These are phyloP conservation scores for Saussurea involucrata DNA, from an alignment of 129 eudicot species.

Conservation along the genomic window DNA sequence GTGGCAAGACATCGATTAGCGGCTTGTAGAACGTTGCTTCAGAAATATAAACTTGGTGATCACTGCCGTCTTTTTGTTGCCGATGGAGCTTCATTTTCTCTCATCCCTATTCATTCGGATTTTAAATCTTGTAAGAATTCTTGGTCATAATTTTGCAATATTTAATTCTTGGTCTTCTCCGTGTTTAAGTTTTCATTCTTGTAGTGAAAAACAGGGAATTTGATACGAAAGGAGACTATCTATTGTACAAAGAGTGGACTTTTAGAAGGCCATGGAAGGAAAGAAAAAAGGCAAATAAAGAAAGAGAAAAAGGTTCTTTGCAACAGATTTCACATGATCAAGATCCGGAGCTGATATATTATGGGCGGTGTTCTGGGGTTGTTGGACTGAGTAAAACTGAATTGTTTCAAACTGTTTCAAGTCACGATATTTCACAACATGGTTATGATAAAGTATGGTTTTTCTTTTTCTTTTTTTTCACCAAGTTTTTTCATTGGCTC, in stretches of 20 bases:
- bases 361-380: conserved; percentile 81
- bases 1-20: conserved; percentile 90
- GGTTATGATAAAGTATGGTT: conserved; percentile 81
- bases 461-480: background rate
- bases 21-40: conserved; percentile 81
- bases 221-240: conserved; percentile 25
- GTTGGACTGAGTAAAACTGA: conserved; percentile 62
- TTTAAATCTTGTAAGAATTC: conserved; percentile 34
- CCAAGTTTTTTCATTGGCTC: background rate
- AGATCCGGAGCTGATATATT: conserved; percentile 79
- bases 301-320: conserved; percentile 29
- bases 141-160: background rate
- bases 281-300: conserved; percentile 67
- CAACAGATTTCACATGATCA: conserved; percentile 28
- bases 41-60: conserved; percentile 76
- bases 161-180: background rate
- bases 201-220: conserved; percentile 39
- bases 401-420: conserved; percentile 35
- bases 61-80: conserved; percentile 93
- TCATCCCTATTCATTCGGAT: conserved; percentile 42
- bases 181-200: background rate
- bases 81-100: conserved; percentile 82
- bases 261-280: conserved; percentile 87
- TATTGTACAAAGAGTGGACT: conserved; percentile 74
- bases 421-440: conserved; percentile 35